Conservation (phyloP, 2,329 filamentous ascomycete genomes). For the Huntiella bhutanensis region DNA sequence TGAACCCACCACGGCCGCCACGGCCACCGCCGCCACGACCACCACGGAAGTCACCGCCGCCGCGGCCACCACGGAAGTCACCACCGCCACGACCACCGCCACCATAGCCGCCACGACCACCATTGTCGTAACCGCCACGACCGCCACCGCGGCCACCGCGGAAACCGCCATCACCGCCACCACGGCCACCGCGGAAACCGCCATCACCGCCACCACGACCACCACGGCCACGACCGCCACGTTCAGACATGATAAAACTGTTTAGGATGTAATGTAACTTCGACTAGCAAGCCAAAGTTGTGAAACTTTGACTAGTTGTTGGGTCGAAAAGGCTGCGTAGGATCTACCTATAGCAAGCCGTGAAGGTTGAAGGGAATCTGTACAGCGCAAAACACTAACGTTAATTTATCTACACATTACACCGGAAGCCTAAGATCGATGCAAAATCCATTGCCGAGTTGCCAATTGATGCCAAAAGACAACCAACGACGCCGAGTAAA, state of each 20-base stretch:
- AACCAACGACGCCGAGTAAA: too few relatives aligned
- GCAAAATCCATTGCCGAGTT: too few relatives aligned
- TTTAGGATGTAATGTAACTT: too few relatives aligned
- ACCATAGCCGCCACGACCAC: constrained; percentile 13
- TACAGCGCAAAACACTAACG: too few relatives aligned
- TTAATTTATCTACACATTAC: too few relatives aligned
- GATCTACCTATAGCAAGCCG: too few relatives aligned
- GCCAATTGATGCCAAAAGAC: too few relatives aligned
- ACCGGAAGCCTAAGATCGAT: too few relatives aligned
- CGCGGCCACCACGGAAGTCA: constrained; percentile 10
- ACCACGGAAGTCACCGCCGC: constrained; percentile 14
- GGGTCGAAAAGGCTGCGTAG: too few relatives aligned
- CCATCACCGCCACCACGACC: constrained; percentile 12
- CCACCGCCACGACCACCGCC: constrained; percentile 15
- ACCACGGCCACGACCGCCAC: constrained; percentile 11
- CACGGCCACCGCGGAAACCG: constrained; percentile 13
- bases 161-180: constrained; percentile 11
- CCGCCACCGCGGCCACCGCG: constrained; percentile 12
- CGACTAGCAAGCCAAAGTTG: too few relatives aligned
- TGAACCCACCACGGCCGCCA: constrained; percentile 13
- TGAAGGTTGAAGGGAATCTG: too few relatives aligned
- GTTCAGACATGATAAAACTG: constrained; percentile 7
- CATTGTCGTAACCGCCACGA: constrained; percentile 13
- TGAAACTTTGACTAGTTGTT: too few relatives aligned
- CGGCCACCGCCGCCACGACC: constrained; percentile 12